phyloP scores from a whole-genome alignment of 345 rosid species.

The Mercurialis annua region DNA sequence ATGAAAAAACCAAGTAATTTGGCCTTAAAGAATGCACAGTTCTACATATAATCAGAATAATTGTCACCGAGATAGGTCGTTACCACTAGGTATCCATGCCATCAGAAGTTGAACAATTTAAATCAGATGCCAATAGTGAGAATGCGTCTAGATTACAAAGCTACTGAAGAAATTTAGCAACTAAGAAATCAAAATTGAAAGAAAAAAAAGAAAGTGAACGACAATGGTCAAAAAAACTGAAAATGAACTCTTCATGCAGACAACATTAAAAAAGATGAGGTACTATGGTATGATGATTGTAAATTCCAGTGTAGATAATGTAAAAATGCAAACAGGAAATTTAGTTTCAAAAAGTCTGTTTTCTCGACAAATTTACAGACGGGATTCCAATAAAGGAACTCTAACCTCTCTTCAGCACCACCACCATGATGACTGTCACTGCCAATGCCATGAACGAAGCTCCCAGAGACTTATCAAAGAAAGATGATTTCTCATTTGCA shows the following conservation, averaged over 20 bases:
- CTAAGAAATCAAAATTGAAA: no score
- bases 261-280: background rate
- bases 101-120: no score
- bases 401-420: conserved; percentile 55
- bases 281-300: background rate
- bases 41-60: no score
- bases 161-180: no score
- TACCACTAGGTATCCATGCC: no score
- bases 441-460: conserved; percentile 56
- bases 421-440: conserved; percentile 55
- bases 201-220: no score
- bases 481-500: conserved; percentile 23
- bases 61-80: no score
- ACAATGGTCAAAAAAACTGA: background rate
- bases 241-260: background rate
- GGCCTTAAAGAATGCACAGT: no score
- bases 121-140: no score
- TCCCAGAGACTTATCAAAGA: conserved; percentile 36
- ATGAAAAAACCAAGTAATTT: no score
- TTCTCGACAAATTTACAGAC: conserved; percentile 38
- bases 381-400: background rate
- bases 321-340: background rate
- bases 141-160: no score
- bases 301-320: background rate
- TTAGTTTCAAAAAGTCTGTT: background rate